phyloP scores from a whole-genome alignment of 352 stramenopile species.

The Phytopythium montanum region DNA sequence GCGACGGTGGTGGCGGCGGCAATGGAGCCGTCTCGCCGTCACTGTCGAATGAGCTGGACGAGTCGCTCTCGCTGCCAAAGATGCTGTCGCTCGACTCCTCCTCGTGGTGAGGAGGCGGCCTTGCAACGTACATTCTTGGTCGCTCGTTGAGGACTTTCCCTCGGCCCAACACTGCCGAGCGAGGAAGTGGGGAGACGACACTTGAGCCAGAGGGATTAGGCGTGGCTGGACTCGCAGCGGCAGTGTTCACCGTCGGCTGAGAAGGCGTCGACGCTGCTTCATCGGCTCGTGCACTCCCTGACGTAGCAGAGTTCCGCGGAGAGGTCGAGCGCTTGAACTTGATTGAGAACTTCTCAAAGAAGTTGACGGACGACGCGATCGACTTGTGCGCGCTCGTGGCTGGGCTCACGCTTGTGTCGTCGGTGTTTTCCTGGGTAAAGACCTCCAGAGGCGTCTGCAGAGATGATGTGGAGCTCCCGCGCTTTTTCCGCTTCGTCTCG shows the following conservation, averaged over 20 bases:
- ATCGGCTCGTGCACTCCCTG: slow-evolving; percentile 18
- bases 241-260: slow-evolving; percentile 1
- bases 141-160: slow-evolving; percentile 55
- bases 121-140: slow-evolving; percentile 79
- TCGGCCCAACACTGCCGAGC: slow-evolving; percentile 17
- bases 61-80: slow-evolving; percentile 76
- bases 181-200: slow-evolving; percentile 23
- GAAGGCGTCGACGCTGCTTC: slow-evolving; percentile 11
- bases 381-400: slow-evolving; percentile 14
- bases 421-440: slow-evolving; percentile 15
- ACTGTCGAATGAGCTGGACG: slow-evolving; percentile 34
- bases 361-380: slow-evolving; percentile 54
- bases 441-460: slow-evolving; percentile 22
- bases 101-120: slow-evolving; percentile 54
- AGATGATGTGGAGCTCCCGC: slow-evolving; percentile 27
- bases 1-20: slow-evolving; percentile 34
- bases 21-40: slow-evolving; percentile 37
- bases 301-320: slow-evolving; percentile 21
- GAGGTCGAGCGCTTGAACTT: slow-evolving; percentile 75
- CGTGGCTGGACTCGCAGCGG: background rate
- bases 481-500: slow-evolving; percentile 20
- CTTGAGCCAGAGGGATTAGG: slow-evolving; percentile 4
- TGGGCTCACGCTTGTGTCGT: slow-evolving; percentile 26
- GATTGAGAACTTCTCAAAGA: slow-evolving; percentile 83
- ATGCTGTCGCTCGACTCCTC: slow-evolving; percentile 87